Percentiles rank a stretch among this genome's conserved stretches.
These are phyloP conservation scores for Lomentospora prolificans DNA, from an alignment of 2,329 filamentous ascomycete genomes.

Conservation along the genomic window DNA sequence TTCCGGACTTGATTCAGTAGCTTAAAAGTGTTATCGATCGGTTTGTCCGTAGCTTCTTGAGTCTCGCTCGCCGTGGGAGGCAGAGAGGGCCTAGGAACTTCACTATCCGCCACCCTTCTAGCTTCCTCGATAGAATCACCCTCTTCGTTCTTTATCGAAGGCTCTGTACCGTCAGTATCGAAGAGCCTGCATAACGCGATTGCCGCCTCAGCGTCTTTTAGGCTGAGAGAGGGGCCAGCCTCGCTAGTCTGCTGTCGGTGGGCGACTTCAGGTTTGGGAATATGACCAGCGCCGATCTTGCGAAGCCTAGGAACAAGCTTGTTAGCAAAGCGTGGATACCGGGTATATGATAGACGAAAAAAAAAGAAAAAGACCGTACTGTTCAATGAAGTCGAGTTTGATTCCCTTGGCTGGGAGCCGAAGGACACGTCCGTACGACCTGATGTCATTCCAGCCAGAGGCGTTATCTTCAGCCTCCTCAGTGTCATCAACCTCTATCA, in stretches of 20 bases:
- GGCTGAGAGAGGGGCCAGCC: neutral
- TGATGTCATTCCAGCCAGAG: constrained; percentile 45
- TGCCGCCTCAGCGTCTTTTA: constrained; percentile 5
- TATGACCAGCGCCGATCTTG: constrained; percentile 6
- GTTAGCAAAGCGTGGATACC: neutral
- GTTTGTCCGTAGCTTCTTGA: neutral
- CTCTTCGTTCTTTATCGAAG: neutral
- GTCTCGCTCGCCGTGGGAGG: neutral
- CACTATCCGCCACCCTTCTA: too few species aligned
- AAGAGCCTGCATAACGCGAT: neutral
- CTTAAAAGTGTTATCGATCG: neutral
- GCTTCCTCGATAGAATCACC: neutral
- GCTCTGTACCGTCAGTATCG: neutral
- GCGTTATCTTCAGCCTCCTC: constrained; percentile 43
- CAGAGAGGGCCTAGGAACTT: neutral
- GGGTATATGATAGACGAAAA: neutral
- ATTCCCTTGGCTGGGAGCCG: constrained; percentile 55
- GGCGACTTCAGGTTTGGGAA: neutral
- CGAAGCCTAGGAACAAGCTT: neutral
- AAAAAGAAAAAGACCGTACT: constrained; percentile 30
- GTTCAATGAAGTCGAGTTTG: constrained; percentile 62
- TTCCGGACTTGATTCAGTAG: neutral
- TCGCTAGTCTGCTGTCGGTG: neutral
- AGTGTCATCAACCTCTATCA: constrained; percentile 60
- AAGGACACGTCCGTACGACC: constrained; percentile 55